Conservation (phyloP, 2,329 filamentous ascomycete species). For the Xenoacremonium recifei region DNA sequence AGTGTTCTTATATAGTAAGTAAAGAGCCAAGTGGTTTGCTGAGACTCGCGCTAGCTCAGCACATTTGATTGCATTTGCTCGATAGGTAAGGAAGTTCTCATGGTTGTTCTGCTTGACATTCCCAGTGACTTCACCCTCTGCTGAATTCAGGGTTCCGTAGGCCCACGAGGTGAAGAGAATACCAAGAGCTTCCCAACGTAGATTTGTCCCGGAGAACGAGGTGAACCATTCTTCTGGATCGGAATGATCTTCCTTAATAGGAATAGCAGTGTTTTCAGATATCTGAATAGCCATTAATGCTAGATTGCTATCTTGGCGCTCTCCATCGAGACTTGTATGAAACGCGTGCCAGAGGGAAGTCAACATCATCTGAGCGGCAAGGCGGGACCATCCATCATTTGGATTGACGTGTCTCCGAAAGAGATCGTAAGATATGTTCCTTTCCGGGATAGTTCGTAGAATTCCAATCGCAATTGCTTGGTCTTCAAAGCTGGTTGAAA, state of each 20-base stretch:
- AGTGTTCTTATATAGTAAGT: conserved; percentile 8
- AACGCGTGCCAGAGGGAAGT: conserved; percentile 16
- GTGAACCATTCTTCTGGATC: conserved; percentile 30
- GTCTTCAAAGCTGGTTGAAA: background rate
- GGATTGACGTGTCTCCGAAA: conserved; percentile 5
- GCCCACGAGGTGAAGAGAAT: conserved; percentile 29
- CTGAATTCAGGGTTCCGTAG: background rate
- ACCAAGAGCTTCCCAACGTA: conserved; percentile 39
- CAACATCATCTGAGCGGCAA: conserved; percentile 7
- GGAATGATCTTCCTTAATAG: conserved; percentile 31
- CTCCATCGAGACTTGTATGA: background rate
- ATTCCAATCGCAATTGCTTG: background rate
- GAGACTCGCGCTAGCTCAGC: conserved; percentile 3
- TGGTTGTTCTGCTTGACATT: conserved; percentile 9
- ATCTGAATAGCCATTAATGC: conserved; percentile 18
- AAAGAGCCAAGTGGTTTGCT: conserved; percentile 9
- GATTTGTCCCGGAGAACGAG: conserved; percentile 33
- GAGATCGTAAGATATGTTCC: background rate
- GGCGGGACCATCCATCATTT: conserved; percentile 18
- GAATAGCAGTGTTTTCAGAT: conserved; percentile 32
- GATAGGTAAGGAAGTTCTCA: background rate
- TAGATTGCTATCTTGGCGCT: conserved; percentile 4
- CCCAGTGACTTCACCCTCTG: conserved; percentile 5
- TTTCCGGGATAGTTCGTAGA: background rate
- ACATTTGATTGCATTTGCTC: background rate